phyloP scores from a whole-genome alignment of 1,139 yeast genomes.

The Suhomyces atakaporum region DNA sequence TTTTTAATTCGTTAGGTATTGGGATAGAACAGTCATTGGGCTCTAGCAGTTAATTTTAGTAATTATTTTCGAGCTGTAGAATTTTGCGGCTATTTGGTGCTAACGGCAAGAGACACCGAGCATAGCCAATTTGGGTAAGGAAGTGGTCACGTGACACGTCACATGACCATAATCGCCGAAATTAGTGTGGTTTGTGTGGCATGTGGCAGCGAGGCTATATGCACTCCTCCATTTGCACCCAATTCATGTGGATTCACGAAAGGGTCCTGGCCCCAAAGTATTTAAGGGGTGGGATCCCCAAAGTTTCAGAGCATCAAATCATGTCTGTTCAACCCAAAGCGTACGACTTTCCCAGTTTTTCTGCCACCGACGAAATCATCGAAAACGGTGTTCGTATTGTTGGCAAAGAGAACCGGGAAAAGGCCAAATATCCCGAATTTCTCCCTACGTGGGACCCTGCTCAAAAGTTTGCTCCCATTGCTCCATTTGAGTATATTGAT shows the following conservation, averaged over 20 bases:
- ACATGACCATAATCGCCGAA: background rate
- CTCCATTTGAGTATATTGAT: slow-evolving; percentile 47
- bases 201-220: background rate
- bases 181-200: background rate
- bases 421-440: slow-evolving; percentile 31
- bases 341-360: slow-evolving; percentile 41
- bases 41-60: too few relatives aligned
- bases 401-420: slow-evolving; percentile 22
- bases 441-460: slow-evolving; percentile 53
- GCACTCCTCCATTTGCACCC: slow-evolving; percentile 12
- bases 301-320: too few relatives aligned
- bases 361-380: slow-evolving; percentile 33
- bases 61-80: too few relatives aligned
- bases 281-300: too few relatives aligned
- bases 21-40: slow-evolving; percentile 6
- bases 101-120: slow-evolving; percentile 16
- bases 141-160: too few relatives aligned
- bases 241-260: too few relatives aligned
- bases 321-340: slow-evolving; percentile 20
- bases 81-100: slow-evolving; percentile 16
- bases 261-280: too few relatives aligned
- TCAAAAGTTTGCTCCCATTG: slow-evolving; percentile 38
- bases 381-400: slow-evolving; percentile 37
- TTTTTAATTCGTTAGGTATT: slow-evolving; percentile 8
- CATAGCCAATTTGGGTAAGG: too few relatives aligned